These are phyloP conservation scores for Scheffersomyces titani DNA, from an alignment of 1,139 yeast species.

Conservation along the genomic window DNA sequence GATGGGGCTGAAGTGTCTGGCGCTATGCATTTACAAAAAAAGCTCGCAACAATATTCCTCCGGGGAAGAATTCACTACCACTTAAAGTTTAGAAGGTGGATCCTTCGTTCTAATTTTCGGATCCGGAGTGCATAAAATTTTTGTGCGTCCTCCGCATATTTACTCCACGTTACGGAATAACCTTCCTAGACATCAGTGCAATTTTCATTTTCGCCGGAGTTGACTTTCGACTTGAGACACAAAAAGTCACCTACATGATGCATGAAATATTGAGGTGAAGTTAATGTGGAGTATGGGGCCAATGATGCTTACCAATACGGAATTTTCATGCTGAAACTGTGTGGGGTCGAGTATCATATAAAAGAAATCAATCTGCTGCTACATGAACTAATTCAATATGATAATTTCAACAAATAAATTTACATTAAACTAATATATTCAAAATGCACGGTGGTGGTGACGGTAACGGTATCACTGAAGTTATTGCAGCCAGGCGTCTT, in stretches of 20 bases:
- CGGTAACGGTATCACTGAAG: not conserved
- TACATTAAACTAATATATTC: not conserved
- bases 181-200: not conserved
- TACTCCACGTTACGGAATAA: constrained; percentile 1
- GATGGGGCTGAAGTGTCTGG: not conserved
- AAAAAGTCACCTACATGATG: not conserved
- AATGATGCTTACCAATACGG: not conserved
- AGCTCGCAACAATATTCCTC: not conserved
- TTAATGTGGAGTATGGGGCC: not conserved
- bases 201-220: not conserved
- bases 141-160: not conserved
- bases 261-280: not conserved
- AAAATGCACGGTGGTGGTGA: constrained; percentile 1
- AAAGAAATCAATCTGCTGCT: not conserved
- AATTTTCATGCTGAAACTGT: not conserved
- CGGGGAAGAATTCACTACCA: not conserved
- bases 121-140: not conserved
- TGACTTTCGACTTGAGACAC: not conserved
- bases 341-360: not conserved
- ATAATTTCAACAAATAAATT: not conserved
- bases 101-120: not conserved
- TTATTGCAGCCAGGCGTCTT: not conserved
- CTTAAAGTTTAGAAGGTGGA: not conserved
- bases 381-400: not conserved
- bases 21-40: not conserved